Conservation (phyloP, 106 monocot species). For the Allium cepa region DNA sequence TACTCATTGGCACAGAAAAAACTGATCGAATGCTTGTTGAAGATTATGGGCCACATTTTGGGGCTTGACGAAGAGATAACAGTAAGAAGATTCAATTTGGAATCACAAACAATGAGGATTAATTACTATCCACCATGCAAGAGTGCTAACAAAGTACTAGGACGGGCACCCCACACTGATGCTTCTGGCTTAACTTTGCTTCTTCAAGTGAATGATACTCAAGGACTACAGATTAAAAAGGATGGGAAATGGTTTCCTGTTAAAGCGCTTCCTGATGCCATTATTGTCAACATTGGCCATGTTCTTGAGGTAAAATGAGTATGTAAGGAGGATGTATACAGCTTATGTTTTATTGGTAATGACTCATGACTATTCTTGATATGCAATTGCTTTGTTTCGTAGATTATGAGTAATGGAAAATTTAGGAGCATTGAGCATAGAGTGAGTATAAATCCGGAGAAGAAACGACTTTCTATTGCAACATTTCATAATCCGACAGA, state of each 20-base stretch:
- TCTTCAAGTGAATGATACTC: conserved; percentile 34
- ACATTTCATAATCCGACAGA: conserved; percentile 12
- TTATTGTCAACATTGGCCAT: conserved; percentile 8
- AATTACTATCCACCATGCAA: conserved; percentile 54
- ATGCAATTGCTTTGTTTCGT: not conserved
- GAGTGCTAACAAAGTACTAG: conserved; percentile 26
- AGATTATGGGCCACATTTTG: conserved; percentile 24
- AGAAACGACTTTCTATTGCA: conserved; percentile 28
- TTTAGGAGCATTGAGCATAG: conserved; percentile 51
- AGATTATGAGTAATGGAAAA: conserved; percentile 49
- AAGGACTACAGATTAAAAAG: conserved; percentile 40
- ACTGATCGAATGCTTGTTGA: conserved; percentile 4
- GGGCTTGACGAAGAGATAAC: conserved; percentile 14
- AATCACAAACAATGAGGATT: conserved; percentile 30
- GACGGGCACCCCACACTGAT: conserved; percentile 47
- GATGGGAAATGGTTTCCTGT: conserved; percentile 30
- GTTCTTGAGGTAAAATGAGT: not conserved
- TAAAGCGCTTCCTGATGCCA: conserved; percentile 18
- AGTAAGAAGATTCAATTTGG: not conserved
- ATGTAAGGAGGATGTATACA: too few species aligned
- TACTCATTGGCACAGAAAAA: conserved; percentile 19
- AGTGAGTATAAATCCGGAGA: conserved; percentile 21
- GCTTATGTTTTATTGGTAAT: not conserved
- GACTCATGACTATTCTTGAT: not conserved
- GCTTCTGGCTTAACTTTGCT: conserved; percentile 23